Conservation (phyloP, 306 rosid species). For the Malus sylvestris region DNA sequence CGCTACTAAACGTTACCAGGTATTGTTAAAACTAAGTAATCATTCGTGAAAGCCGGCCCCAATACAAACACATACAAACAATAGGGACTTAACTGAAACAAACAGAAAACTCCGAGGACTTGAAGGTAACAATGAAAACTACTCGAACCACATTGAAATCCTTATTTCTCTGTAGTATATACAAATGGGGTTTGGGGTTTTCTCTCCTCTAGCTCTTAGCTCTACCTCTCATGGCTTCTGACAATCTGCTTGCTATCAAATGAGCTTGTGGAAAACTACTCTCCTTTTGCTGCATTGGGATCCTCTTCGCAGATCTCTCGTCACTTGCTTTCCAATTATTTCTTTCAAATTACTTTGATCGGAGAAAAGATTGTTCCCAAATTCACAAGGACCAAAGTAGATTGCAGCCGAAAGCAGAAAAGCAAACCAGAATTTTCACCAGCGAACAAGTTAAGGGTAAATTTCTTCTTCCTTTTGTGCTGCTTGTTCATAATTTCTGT, state of each 20-base stretch:
- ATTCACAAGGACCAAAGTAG: not conserved
- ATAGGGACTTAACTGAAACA: not conserved
- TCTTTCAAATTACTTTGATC: not conserved
- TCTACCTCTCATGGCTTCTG: not conserved
- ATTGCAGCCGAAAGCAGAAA: not conserved
- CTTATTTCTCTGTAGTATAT: not conserved
- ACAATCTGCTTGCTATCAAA: not conserved
- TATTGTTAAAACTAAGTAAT: too few relatives aligned
- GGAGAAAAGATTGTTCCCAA: not conserved
- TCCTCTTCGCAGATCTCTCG: too few relatives aligned
- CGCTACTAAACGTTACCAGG: fast-evolving
- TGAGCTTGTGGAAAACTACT: not conserved
- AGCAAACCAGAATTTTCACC: not conserved
- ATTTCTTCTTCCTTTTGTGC: not conserved
- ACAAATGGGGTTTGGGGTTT: not conserved
- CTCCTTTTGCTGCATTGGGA: too few relatives aligned
- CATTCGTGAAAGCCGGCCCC: not conserved
- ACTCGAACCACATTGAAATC: not conserved
- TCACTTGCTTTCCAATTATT: not conserved
- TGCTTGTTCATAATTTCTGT: not conserved
- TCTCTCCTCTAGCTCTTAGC: not conserved
- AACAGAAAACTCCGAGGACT: not conserved
- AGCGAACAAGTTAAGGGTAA: not conserved
- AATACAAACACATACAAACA: not conserved
- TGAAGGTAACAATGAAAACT: not conserved